Evolutionary conservation across 768 basidiomycete species (phyloP), one percentile per base, ranked within the genome.

Genomic region (Naganishia kalamii): DNA sequence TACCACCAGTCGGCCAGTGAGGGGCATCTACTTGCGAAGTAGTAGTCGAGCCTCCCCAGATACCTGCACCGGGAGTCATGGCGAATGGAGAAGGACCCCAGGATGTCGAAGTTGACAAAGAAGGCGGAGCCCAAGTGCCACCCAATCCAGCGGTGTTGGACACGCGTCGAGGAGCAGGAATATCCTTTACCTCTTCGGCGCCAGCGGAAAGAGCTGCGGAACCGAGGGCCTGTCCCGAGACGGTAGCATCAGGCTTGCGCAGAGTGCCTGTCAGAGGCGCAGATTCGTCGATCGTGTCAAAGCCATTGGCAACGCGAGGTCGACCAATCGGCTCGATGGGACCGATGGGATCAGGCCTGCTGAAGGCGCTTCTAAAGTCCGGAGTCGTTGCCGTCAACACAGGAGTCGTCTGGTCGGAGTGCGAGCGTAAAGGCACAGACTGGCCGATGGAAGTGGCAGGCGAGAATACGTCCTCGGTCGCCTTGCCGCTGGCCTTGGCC

Each of bases 151-250:
- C 52, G 1, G 60, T 63, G 48, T 74, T 72, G 23, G 73, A 74
- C 12, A 72, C 52, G 7, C 62, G 57, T 35, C 73, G 43, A 50
- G 70, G 62, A 25, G 66, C 64, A 48, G 74, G 71, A 33, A 69
- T 69, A 52, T 76, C 54, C 54, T 57, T 74, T 59, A 75, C 75
- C 67, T 77, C 76, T 62, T 77, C 75, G 27, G 69, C 74, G 15
- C 72, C 73, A 37, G 66, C 60, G 21, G 44, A 47, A 1, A 77
- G 69, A 11, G 76, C 76, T 5, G 76, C 76, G 13, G 76, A 77
- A 11, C 76, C 76, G 23, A 77, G 67, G 1, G 74, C 74, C 44
- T 72, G 69, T 32, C 74, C 74, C 23, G 72, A 69, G 15, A 72
- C 69, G 23, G 70, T 66, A 15, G 44, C 19, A 25, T 35, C 51